phyloP scores from a whole-genome alignment of 176 grass and related monocot genomes.

The Carex kokanica region DNA sequence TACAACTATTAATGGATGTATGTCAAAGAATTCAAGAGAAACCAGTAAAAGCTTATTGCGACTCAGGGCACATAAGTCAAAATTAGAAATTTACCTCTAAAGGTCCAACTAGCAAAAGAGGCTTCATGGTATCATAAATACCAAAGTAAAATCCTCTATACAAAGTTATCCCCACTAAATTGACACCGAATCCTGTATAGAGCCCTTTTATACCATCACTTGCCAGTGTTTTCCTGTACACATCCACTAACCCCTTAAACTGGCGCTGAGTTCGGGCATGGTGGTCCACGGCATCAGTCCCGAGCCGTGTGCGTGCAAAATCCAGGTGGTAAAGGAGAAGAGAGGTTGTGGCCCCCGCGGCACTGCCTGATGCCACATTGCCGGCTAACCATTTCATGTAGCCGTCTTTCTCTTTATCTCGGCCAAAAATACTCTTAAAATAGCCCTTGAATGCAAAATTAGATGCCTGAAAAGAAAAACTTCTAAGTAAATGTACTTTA shows the following conservation, averaged over 20 bases:
- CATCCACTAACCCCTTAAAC: constrained; percentile 70
- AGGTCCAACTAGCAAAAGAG: constrained; percentile 67
- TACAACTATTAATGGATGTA: neutral
- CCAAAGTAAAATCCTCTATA: constrained; percentile 87
- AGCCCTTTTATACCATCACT: constrained; percentile 67
- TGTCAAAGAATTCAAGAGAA: neutral
- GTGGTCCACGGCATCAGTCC: constrained; percentile 68
- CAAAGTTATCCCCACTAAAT: constrained; percentile 78
- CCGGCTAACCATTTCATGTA: constrained; percentile 63
- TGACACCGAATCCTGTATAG: constrained; percentile 80
- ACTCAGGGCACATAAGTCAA: no score
- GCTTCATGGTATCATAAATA: constrained; percentile 87
- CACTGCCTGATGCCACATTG: constrained; percentile 79
- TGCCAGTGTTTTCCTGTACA: constrained; percentile 68
- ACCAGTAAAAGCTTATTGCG: neutral
- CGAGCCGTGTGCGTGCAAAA: constrained; percentile 74
- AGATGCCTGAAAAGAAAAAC: constrained; percentile 53
- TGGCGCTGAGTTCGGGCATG: constrained; percentile 42
- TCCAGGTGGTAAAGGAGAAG: constrained; percentile 82
- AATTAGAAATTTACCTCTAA: constrained; percentile 57
- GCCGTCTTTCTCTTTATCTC: constrained; percentile 56
- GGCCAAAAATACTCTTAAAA: constrained; percentile 70
- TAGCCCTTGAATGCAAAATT: constrained; percentile 97
- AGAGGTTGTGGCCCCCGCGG: constrained; percentile 78
- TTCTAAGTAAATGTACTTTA: neutral